Base-by-base conservation (phyloP, 805 yeast species). In the Kluyveromyces lactis region DNA sequence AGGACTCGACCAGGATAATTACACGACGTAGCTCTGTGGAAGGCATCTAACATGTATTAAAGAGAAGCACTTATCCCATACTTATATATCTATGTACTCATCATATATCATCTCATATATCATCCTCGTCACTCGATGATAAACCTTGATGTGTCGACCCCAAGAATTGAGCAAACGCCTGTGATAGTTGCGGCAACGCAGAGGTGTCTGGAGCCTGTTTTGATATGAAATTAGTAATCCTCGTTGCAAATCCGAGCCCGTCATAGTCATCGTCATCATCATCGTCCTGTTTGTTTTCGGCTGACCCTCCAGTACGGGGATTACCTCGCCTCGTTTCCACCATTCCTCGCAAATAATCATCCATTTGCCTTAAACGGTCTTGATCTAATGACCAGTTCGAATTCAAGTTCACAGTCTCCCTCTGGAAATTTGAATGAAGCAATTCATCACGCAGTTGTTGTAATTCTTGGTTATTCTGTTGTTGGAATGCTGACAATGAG, bases 361-460 rank as follows among this genome's bases (percentile, higher is more conserved):
- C 23, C 33, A 36, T 36, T 21, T 30, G 27, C 16, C 33, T 11
- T 15, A 11, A 21, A 18, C 36, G 36, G 23, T 30, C 15, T 26
- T 40, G 42, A 36, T 37, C 42, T 31, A 40, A 26, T 19, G 37
- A 21, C 35, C 36, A 35, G 33, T 33, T 26, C 12, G 42, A 36
- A n/a, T 27, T 27, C 26, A 19, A 35, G 26, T 21, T 26, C n/a
- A 48, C 47, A n/a, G 47, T 44, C 34, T 50, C 54, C 4, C 51
- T 44, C 30, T 50, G 54, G 42, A 50, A 45, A 26, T 50, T 49
- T n/a, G 47, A 51, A 19, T 45, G 42, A 26, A 50, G 38, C 12
- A 50, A 24, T 28, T 48, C 45, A 19, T 46, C 48, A 26, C 50
- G 44, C 15, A 42, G 29, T n/a, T 34, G 37, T 12, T 34, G 37